A percentile compares a stretch with the other conserved stretches of the same genome.
Conservation (phyloP, 2,329 filamentous ascomycete species). For the Xylariaceae sp. region DNA sequence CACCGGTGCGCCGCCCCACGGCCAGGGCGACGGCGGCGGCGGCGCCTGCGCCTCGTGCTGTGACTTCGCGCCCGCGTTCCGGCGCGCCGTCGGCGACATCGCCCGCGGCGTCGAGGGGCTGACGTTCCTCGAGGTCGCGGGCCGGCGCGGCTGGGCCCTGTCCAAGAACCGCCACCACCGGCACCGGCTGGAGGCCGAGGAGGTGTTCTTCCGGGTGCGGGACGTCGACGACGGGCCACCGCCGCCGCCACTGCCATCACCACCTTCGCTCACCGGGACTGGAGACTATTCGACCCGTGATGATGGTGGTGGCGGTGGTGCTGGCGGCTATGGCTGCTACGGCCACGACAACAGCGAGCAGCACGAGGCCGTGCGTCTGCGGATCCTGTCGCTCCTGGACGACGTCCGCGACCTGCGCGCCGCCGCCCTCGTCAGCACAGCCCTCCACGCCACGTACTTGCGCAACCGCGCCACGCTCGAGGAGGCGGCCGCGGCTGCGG, state of each 20-base stretch:
- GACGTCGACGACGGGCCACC: slow-evolving; percentile 1
- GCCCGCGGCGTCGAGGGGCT: slow-evolving; percentile 43
- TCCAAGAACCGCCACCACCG: too few species aligned
- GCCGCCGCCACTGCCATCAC: background rate
- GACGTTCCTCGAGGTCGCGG: slow-evolving; percentile 41
- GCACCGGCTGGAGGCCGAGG: slow-evolving; percentile 25
- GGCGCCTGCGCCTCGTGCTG: slow-evolving; percentile 35
- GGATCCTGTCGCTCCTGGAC: slow-evolving; percentile 33
- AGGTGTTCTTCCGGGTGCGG: slow-evolving; percentile 5
- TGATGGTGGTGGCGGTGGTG: background rate
- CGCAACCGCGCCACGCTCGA: too few species aligned
- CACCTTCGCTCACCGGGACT: too few species aligned
- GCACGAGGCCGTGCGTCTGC: too few species aligned
- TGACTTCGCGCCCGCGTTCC: slow-evolving; percentile 41
- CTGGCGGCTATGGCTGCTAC: slow-evolving; percentile 26
- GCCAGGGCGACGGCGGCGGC: too few species aligned
- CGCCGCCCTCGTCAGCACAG: slow-evolving; percentile 33
- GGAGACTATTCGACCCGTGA: too few species aligned
- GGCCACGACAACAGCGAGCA: too few species aligned
- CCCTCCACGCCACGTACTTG: slow-evolving; percentile 28
- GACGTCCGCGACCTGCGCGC: slow-evolving; percentile 34
- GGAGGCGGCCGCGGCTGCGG: slow-evolving; percentile 2
- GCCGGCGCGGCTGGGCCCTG: slow-evolving; percentile 43
- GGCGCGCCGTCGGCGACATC: slow-evolving; percentile 40
- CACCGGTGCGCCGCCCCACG: too few species aligned